These are phyloP conservation scores for Nymphaea thermarum DNA, from an alignment of 164 flowering plant species.

Conservation along the genomic window DNA sequence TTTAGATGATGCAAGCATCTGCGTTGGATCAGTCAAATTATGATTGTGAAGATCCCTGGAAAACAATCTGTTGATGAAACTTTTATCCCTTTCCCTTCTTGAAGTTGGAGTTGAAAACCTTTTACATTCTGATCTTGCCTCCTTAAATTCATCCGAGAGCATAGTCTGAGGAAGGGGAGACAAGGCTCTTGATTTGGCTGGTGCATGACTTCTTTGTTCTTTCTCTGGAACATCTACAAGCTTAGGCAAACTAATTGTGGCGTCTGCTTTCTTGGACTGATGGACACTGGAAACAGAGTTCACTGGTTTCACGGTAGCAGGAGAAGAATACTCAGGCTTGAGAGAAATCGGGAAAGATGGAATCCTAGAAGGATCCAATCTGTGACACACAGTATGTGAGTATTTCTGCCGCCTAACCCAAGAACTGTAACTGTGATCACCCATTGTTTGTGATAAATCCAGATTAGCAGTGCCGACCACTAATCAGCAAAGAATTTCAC, in stretches of 20 bases:
- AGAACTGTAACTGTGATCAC: constrained; percentile 20
- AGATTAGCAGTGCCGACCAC: no score
- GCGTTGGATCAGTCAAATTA: constrained; percentile 8
- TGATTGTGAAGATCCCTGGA: constrained; percentile 16
- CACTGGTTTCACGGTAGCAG: background rate
- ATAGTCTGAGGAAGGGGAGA: constrained; percentile 44
- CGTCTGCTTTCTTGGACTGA: background rate
- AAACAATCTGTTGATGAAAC: constrained; percentile 17
- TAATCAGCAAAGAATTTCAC: background rate
- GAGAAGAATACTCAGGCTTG: constrained; percentile 12
- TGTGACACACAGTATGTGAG: constrained; percentile 57
- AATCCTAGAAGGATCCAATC: constrained; percentile 38
- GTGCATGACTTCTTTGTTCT: background rate
- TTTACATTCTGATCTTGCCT: constrained; percentile 46
- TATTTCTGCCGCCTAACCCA: constrained; percentile 84
- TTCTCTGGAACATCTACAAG: background rate
- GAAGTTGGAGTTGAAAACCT: constrained; percentile 65
- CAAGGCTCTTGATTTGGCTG: constrained; percentile 27
- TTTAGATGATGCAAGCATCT: constrained; percentile 15
- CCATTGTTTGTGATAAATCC: background rate
- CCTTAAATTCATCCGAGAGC: constrained; percentile 58
- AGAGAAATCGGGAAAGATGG: constrained; percentile 23
- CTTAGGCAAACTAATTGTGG: background rate
- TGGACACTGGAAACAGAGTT: constrained; percentile 17
- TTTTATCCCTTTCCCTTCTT: constrained; percentile 34